Evolutionary conservation across 192 early-diverging fungal genomes (phyloP), one percentile per base, ranked within the genome.

Genomic region (Coemansia sp.): DNA sequence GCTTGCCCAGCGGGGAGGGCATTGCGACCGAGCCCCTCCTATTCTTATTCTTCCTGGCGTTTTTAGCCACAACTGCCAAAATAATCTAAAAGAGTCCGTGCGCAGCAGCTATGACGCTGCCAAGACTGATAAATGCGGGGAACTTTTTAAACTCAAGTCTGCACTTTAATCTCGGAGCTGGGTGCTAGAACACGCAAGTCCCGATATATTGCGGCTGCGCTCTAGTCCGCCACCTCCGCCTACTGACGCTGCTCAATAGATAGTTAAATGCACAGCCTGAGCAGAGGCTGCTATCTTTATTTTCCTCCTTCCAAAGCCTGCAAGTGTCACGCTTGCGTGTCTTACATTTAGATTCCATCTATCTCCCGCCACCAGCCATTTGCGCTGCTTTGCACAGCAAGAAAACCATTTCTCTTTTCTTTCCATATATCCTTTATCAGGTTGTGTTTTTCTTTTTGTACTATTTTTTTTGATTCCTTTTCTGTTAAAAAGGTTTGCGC

Each of bases 381-480:
- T 41, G 40, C 9, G 3, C 40, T 11, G 14, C 36, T 38, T 38
- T 38, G 36, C 9, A 38, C 36, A 38, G 9, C 36, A 38, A 38
- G n/a, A n/a, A n/a, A 5, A n/a, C 45, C 10, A n/a, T 46, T 46
- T 11, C 45, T 14, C 17, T 36, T 38, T 68, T 9, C 36, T 38
- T 38, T 38, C 36, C 9, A 38, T 9, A 9, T 9, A 38, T 7
- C 4, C 36, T 4, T 38, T 9, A 38, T 38, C 41, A 43, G 10
- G 14, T 11, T 43, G 7, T 43, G 2, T 43, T 4, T 43, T 43
- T 4, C 41, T 14, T 11, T 11, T 4, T 9, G 54, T 55, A 11
- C 11, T 33, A 38, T 48, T 58, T 22, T 57, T 45, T 45, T 36
- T 57, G 36, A 22, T 50, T 56, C 49, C 48, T 62, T 57, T 62